These are phyloP conservation scores for Acidomyces sp. DNA, from an alignment of 495 filamentous ascomycete species.

Conservation along the genomic window DNA sequence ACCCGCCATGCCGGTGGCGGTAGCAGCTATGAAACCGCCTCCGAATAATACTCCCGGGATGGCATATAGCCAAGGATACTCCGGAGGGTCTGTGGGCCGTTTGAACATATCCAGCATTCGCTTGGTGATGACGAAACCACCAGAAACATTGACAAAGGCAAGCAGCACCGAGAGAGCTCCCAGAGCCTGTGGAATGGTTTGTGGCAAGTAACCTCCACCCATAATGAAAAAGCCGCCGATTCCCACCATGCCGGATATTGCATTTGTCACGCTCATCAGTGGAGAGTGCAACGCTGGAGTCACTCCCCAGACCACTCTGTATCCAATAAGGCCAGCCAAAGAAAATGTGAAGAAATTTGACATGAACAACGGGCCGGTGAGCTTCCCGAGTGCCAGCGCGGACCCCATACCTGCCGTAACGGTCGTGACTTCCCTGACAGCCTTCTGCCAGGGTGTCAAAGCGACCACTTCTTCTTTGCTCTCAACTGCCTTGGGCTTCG, in stretches of 20 bases:
- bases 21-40: slow-evolving; percentile 62
- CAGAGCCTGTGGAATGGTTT: slow-evolving; percentile 60
- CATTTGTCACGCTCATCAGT: slow-evolving; percentile 77
- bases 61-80: slow-evolving; percentile 73
- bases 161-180: slow-evolving; percentile 66
- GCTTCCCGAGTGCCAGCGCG: slow-evolving; percentile 57
- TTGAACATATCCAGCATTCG: slow-evolving; percentile 91
- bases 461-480: slow-evolving; percentile 42
- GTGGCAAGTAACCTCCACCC: slow-evolving; percentile 37
- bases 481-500: slow-evolving; percentile 27
- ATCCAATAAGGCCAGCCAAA: slow-evolving; percentile 64
- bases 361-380: slow-evolving; percentile 70
- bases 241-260: slow-evolving; percentile 76
- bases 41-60: slow-evolving; percentile 60
- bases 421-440: slow-evolving; percentile 51
- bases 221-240: slow-evolving; percentile 72
- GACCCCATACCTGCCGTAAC: slow-evolving; percentile 63
- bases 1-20: slow-evolving; percentile 62
- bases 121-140: slow-evolving; percentile 74
- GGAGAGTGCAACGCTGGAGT: slow-evolving; percentile 64
- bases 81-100: slow-evolving; percentile 61
- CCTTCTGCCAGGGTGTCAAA: slow-evolving; percentile 65
- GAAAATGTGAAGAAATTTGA: slow-evolving; percentile 66
- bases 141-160: slow-evolving; percentile 70
- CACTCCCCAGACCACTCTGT: slow-evolving; percentile 63